Conservation (phyloP, 148 eudicot genomes). For the Camellia granthamiana region DNA sequence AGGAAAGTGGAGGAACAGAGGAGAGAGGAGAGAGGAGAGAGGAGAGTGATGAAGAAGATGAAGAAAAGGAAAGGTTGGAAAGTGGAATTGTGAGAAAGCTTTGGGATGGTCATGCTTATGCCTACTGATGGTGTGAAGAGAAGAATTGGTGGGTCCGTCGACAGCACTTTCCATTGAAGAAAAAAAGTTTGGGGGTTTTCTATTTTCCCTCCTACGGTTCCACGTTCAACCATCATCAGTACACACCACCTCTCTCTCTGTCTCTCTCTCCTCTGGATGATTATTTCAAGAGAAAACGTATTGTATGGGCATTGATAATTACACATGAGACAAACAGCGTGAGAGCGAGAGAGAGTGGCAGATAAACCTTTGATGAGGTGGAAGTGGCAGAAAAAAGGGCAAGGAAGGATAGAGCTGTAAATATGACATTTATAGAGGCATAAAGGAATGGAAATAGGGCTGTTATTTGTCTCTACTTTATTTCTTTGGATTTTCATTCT, state of each 20-base stretch:
- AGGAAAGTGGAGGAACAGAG: conserved; percentile 23
- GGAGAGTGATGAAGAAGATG: not conserved
- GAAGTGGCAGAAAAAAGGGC: not conserved
- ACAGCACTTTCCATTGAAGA: conserved; percentile 20
- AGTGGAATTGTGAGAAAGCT: conserved; percentile 13
- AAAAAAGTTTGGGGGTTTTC: conserved; percentile 1
- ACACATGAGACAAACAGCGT: not conserved
- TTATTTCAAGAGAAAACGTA: not conserved
- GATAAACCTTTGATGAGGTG: not conserved
- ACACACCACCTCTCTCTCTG: not conserved
- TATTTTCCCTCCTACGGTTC: conserved; percentile 1
- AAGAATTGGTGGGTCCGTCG: conserved; percentile 23
- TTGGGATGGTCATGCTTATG: not conserved
- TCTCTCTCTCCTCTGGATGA: conserved; percentile 6
- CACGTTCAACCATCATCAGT: conserved; percentile 12
- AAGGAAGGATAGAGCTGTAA: not conserved
- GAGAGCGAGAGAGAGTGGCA: not conserved
- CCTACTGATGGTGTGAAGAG: not conserved
- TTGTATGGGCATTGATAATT: not conserved
- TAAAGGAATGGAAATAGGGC: no score
- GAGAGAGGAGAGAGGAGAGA: conserved; percentile 12
- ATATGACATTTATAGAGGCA: not conserved
- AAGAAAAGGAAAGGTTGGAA: conserved; percentile 27
- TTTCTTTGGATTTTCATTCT: no score
- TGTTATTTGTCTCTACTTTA: no score